Conservation (phyloP, 371 early-diverging fungal genomes). For the Haplosporangium sp. region DNA sequence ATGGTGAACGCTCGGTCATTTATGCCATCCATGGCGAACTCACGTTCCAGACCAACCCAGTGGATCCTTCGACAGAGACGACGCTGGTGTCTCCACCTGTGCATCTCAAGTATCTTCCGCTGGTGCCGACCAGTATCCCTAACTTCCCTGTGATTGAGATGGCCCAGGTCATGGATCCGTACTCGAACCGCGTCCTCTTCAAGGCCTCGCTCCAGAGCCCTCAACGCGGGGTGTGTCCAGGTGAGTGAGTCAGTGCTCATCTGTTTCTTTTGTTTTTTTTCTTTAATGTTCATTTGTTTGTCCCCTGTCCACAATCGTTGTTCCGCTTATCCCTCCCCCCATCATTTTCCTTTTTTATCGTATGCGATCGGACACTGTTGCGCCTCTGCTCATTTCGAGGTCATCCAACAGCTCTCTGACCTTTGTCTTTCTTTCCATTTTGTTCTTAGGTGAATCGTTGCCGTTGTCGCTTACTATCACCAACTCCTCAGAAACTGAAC, state of each 20-base stretch:
- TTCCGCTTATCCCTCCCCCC: no score
- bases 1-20: conserved; percentile 31
- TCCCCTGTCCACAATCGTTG: background rate
- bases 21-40: conserved; percentile 37
- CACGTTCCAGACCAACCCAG: conserved; percentile 30
- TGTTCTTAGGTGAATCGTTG: conserved; percentile 37
- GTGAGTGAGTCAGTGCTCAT: conserved; percentile 10
- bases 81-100: conserved; percentile 21
- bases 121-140: conserved; percentile 43
- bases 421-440: no score
- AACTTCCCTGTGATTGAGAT: conserved; percentile 44
- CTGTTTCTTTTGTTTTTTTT: background rate
- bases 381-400: no score
- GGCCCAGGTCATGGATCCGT: conserved; percentile 37
- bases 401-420: no score
- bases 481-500: conserved; percentile 38
- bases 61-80: conserved; percentile 12
- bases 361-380: no score
- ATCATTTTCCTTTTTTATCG: no score
- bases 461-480: conserved; percentile 38
- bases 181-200: conserved; percentile 17
- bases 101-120: conserved; percentile 42
- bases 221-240: conserved; percentile 50
- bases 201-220: conserved; percentile 37
- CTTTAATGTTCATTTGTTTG: background rate